A percentile compares a stretch with the other conserved stretches of the same genome.
These are phyloP conservation scores for Talaromyces albobiverticillius DNA, from an alignment of 2,329 filamentous ascomycete genomes.

Conservation along the genomic window DNA sequence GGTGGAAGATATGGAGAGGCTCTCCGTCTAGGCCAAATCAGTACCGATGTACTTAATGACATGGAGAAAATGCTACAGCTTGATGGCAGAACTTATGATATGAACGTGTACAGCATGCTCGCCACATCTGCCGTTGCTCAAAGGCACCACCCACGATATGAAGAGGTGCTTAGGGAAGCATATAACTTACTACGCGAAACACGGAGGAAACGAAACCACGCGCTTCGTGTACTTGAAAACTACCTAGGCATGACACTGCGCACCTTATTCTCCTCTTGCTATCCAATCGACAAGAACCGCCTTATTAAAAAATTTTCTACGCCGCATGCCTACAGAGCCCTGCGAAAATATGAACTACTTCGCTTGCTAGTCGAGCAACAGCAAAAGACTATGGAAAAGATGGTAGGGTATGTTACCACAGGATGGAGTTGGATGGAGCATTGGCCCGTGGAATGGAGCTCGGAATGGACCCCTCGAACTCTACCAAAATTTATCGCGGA, in stretches of 20 bases:
- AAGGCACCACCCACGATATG: conserved; percentile 21
- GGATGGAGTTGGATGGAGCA: conserved; percentile 18
- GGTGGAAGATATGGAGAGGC: conserved; percentile 29
- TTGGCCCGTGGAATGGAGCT: background rate
- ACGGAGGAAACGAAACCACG: conserved; percentile 24
- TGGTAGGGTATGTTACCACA: conserved; percentile 23
- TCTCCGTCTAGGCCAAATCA: conserved; percentile 32
- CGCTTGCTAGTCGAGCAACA: conserved; percentile 30
- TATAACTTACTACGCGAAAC: conserved; percentile 30
- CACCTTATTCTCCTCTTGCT: conserved; percentile 19
- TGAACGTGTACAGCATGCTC: conserved; percentile 51
- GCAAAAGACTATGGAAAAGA: conserved; percentile 20
- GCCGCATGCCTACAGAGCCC: conserved; percentile 19
- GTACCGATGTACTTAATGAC: conserved; percentile 44
- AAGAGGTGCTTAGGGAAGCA: conserved; percentile 26
- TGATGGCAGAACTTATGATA: conserved; percentile 55
- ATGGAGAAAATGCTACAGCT: conserved; percentile 64
- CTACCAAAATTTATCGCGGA: conserved; percentile 48
- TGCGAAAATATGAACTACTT: conserved; percentile 31
- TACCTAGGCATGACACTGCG: conserved; percentile 19
- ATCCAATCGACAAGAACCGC: conserved; percentile 20
- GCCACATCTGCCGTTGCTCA: conserved; percentile 27
- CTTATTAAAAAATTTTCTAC: background rate
- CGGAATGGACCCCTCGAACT: conserved; percentile 33
- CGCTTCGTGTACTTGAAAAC: conserved; percentile 24